These are phyloP conservation scores for Paramecium primaurelia DNA, from an alignment of 73 alveolate species.

Conservation along the genomic window DNA sequence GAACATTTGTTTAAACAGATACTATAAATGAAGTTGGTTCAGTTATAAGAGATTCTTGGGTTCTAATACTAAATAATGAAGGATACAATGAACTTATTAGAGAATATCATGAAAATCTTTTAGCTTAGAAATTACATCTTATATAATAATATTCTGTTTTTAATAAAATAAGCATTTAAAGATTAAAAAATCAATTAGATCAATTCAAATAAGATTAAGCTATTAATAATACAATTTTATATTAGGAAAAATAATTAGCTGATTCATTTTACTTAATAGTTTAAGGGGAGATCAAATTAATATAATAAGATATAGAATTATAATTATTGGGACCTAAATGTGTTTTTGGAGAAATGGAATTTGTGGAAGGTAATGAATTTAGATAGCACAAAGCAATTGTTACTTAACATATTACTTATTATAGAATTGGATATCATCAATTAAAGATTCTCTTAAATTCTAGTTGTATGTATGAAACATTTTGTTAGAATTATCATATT, in stretches of 20 bases:
- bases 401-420: neutral
- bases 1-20: neutral
- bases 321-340: neutral
- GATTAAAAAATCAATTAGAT: neutral
- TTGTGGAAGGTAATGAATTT: neutral
- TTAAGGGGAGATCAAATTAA: neutral
- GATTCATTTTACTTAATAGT: neutral
- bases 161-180: neutral
- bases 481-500: neutral
- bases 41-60: neutral
- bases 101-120: neutral
- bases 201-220: neutral
- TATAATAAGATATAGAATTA: neutral
- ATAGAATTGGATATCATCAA: neutral
- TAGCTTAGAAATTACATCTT: neutral
- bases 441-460: neutral
- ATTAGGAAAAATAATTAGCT: neutral
- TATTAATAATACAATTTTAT: neutral
- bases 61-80: neutral
- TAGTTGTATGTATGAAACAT: neutral
- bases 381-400: neutral
- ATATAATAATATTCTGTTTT: neutral
- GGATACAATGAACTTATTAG: neutral
- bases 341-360: constrained; percentile 12
- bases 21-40: neutral